Evolutionary conservation across 73 alveolate species (phyloP).

Genomic region (Stentor coeruleus): DNA sequence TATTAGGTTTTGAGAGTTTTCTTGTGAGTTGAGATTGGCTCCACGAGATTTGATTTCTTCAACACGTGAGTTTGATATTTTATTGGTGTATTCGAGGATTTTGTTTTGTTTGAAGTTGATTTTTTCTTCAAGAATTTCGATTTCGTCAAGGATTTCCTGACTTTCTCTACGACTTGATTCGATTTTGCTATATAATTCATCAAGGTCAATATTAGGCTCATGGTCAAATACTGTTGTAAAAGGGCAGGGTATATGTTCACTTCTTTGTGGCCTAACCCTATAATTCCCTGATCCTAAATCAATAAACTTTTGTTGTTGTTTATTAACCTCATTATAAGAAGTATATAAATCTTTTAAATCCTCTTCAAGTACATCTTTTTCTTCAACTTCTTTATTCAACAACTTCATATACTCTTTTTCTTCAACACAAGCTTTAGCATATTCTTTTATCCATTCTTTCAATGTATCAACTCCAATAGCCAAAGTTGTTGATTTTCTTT

Average conservation of each 20-base stretch:
- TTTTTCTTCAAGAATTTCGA: constrained; percentile 56
- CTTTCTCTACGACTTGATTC: constrained; percentile 1
- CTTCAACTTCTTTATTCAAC: constrained; percentile 25
- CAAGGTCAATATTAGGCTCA: constrained; percentile 30
- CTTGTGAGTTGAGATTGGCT: constrained; percentile 17
- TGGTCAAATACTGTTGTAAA: constrained; percentile 4
- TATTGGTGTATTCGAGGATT: neutral
- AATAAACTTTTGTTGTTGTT: too few species aligned
- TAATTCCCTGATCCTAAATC: constrained; percentile 31
- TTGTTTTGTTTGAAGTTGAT: constrained; percentile 34
- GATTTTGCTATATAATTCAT: constrained; percentile 28
- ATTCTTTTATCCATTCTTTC: constrained; percentile 29
- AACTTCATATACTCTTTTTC: constrained; percentile 29
- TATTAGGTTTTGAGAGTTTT: constrained; percentile 14
- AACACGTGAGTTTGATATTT: constrained; percentile 26
- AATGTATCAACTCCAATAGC: constrained; percentile 17
- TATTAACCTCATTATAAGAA: constrained; percentile 19
- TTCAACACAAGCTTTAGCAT: constrained; percentile 27
- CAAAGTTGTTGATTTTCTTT: constrained; percentile 33
- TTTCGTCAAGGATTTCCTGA: constrained; percentile 24
- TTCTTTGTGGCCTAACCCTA: constrained; percentile 31
- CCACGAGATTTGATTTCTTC: neutral
- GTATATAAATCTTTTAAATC: constrained; percentile 42
- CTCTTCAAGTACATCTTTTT: constrained; percentile 32
- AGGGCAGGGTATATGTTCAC: constrained; percentile 32